Evolutionary conservation across 495 filamentous ascomycete genomes (phyloP), one percentile per base, ranked within the genome.

Genomic region (Aspergillus homomorphus): DNA sequence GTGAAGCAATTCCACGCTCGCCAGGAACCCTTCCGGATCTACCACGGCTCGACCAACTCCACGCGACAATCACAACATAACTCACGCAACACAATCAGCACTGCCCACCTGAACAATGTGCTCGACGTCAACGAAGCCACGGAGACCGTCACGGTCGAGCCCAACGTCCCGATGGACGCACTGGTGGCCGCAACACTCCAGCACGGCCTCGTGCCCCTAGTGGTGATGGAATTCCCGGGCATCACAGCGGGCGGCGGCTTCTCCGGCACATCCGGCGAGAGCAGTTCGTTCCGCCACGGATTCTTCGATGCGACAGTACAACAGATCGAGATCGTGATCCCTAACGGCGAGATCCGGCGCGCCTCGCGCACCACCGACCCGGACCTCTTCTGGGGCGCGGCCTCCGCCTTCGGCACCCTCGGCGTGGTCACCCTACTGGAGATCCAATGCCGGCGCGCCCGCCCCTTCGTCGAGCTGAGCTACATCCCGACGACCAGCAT

Each of bases 31-130:
- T 93, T 89, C 73, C 84, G 89, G 53, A 90, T 93, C 71, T 84
- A 76, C 71, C 89, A 92, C 77, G 89, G 89, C 57, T 85, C 85
- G 0, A 91, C 89, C 28, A 92, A 91, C 71, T 86, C 79, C 68
- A 92, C 88, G 18, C 84, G 87, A 1, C 71, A 77, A 50, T 76
- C 80, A 49, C 67, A 67, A 21, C 67, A 67, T 50, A 77, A 77
- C 9, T 72, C 88, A 45, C 82, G 90, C 65, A 71, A 64, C 53
- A 69, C 66, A n/a, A 87, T 78, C 45, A 78, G 69, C 66, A 59
- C 57, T 28, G 60, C 62, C n/a, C 56, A 60, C 42, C 77, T 89
- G 18, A 74, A 72, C 51, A 68, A 77, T 60, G 77, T 89, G 20
- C 71, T 89, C 1, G 43, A 70, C 4, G 70, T 89, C 58, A 74